Base-by-base conservation (phyloP, 1,139 yeast species). In the Saccharomycopsis hybrid region DNA sequence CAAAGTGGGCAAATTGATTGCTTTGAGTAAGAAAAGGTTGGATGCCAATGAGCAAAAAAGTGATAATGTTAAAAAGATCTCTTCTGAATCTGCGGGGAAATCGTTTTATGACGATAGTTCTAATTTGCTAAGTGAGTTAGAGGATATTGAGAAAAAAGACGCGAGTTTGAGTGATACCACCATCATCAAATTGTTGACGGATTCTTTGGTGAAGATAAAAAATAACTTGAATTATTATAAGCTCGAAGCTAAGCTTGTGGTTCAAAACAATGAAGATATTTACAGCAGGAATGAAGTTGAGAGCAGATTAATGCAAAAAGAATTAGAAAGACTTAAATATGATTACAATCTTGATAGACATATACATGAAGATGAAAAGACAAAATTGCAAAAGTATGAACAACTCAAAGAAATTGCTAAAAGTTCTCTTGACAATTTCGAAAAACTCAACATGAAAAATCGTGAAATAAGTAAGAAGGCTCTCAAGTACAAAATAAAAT, bases 401-500 rank as follows among this genome's bases (percentile, higher is more conserved):
- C 33, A 31, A 11, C 37, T 52, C 40, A 49, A 46, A 25, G 40
- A 44, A 29, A 45, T 52, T 8, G 48, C 52, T 3, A 36, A 24
- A 24, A 40, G 42, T 9, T 40, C 46, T 27, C 13, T 52, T 11
- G 47, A 46, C 28, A 44, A 42, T 29, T 44, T 49, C 7, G 52
- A 48, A 36, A 31, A 24, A 7, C 13, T 52, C 18, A 36, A 36
- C 18, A 35, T 9, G 4, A 49, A 49, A 41, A 46, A 43, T n/a
- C 39, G 37, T n/a, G 50, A 49, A 39, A 27, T 49, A 9, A 24
- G 37, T 18, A 52, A 52, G 27, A 52, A 47, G 37, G 51, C 54
- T 24, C 44, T 52, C 41, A 52, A 52, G 37, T 52, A 52, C 38
- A 52, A 52, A 39, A 38, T 52, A 28, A 52, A 52, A 32, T 52